Base-by-base conservation (phyloP, 1,139 yeast species). In the Pichia cactophila region DNA sequence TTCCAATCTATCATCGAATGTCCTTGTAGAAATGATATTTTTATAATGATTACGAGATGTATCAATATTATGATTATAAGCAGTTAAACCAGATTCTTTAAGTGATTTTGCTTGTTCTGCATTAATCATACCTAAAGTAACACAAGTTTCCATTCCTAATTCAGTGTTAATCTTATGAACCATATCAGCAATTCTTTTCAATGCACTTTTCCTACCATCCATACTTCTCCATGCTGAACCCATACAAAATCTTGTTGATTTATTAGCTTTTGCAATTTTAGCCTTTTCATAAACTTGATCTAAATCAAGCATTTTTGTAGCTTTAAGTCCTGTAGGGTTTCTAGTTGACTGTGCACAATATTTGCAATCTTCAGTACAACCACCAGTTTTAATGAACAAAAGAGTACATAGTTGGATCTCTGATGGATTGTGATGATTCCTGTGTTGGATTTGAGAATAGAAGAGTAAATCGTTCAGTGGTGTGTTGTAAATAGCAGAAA, bases 171-270 rank as follows among this genome's bases (percentile, higher is more conserved):
- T 83, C 51, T 70, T 76, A 28, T 70, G 64, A 26, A 85, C 83
- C 92, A 85, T 84, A 49, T 78, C 76, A 20, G 80, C 70, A 50
- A 85, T 82, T 56, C 72, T 77, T 54, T 74, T 77, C 54, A 85
- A 63, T 0, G 85, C 88, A 26, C 81, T 75, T 62, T 83, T 85
- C 46, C 94, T 71, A 10, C 94, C 94, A 44, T 72, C 70, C 94
- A 86, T 85, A 54, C 84, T 92, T 62, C 95, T 74, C 92, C 92
- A 86, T 1, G 94, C 95, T 12, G 92, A 88, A 42, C 94, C 95
- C 83, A 85, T 80, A 62, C 95, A 85, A 61, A 85, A 85, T 53
- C 95, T 71, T 0, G 94, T 85, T 0, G 85, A 77, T 0, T 92
- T 92, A 55, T 83, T 83, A 6, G 61, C 69, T 58, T 83, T 81